These are phyloP conservation scores for Rugonectria rugulosa DNA, from an alignment of 2,329 filamentous ascomycete species.

Conservation along the genomic window DNA sequence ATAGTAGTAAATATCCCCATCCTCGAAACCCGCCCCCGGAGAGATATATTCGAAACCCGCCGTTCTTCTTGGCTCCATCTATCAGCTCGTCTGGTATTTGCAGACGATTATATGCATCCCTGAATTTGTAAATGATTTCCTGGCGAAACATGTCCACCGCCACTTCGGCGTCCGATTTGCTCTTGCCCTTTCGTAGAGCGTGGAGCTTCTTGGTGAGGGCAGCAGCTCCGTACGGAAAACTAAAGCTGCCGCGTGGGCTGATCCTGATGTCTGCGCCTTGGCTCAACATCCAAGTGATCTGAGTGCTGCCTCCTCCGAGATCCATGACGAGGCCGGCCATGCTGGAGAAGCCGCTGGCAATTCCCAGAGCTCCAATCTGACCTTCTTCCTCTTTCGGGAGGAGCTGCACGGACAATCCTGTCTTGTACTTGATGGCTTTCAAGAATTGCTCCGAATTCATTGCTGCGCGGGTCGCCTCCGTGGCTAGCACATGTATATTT, in stretches of 20 bases:
- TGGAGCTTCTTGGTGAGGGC: constrained; percentile 65
- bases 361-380: constrained; percentile 68
- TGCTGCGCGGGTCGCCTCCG: constrained; percentile 43
- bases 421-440: constrained; percentile 56
- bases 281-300: constrained; percentile 72
- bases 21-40: constrained; percentile 76
- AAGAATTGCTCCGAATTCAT: constrained; percentile 41
- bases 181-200: constrained; percentile 49
- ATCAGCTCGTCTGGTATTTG: constrained; percentile 60
- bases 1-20: constrained; percentile 71
- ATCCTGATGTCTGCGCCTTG: constrained; percentile 57
- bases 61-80: constrained; percentile 50
- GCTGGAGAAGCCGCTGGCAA: constrained; percentile 68
- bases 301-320: constrained; percentile 73
- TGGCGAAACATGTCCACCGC: constrained; percentile 53
- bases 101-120: constrained; percentile 59
- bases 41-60: constrained; percentile 68
- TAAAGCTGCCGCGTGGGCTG: constrained; percentile 64
- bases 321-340: constrained; percentile 77
- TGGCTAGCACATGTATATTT: constrained; percentile 42
- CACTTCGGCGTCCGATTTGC: constrained; percentile 48
- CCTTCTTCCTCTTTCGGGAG: constrained; percentile 73
- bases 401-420: constrained; percentile 67
- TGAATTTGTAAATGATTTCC: constrained; percentile 62
- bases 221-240: constrained; percentile 75